phyloP scores from a whole-genome alignment of 805 yeast species.

The Nakazawaea populi region DNA sequence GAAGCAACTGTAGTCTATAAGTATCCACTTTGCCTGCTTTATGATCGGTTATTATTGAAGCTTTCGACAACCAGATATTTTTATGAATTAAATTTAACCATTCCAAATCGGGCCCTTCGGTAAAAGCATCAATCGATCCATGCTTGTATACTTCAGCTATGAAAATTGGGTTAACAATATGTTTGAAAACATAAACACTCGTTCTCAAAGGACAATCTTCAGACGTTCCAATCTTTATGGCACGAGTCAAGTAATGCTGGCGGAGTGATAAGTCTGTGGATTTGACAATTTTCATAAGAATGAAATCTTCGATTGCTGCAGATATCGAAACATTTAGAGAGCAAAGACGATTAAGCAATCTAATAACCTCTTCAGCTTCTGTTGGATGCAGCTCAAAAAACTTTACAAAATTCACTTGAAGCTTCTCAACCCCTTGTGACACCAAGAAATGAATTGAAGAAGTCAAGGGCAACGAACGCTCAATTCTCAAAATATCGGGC shows the following conservation, averaged over 20 bases:
- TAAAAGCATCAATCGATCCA: conserved; percentile 42
- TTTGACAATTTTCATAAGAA: conserved; percentile 51
- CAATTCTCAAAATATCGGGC: conserved; percentile 36
- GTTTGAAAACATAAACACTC: conserved; percentile 54
- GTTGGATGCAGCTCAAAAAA: conserved; percentile 27
- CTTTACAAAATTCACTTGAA: conserved; percentile 44
- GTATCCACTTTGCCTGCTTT: conserved; percentile 68
- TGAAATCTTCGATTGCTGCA: conserved; percentile 44
- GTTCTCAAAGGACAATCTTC: conserved; percentile 42
- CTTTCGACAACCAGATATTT: conserved; percentile 67
- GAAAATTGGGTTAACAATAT: conserved; percentile 60
- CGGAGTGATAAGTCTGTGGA: conserved; percentile 40
- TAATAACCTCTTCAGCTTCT: conserved; percentile 33
- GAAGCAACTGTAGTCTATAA: conserved; percentile 72
- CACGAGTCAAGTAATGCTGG: conserved; percentile 42
- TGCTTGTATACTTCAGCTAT: conserved; percentile 50
- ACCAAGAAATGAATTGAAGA: conserved; percentile 66
- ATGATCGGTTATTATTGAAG: conserved; percentile 43
- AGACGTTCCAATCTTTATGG: conserved; percentile 44
- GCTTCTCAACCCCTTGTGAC: conserved; percentile 58
- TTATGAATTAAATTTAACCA: conserved; percentile 66
- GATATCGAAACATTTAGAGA: conserved; percentile 41
- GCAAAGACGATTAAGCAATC: conserved; percentile 36
- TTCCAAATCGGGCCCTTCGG: conserved; percentile 25
- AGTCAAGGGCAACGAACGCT: conserved; percentile 36